Percentiles rank a stretch among this genome's conserved stretches.
Evolutionary conservation across 179 eudicot genomes (phyloP).

Genomic region (Heliamphora pulchella): DNA sequence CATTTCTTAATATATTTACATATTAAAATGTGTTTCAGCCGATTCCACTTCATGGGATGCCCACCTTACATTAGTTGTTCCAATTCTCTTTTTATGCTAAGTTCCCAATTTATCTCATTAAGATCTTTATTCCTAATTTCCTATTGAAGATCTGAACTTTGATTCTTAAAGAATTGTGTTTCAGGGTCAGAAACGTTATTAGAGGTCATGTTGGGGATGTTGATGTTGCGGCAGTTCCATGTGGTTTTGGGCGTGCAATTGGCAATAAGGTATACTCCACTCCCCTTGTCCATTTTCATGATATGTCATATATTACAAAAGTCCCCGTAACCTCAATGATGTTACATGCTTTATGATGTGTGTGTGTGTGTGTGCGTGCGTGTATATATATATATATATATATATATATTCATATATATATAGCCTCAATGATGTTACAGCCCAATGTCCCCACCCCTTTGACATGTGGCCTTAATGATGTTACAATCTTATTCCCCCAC

Average conservation of each 20-base stretch:
- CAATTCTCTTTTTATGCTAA: background rate
- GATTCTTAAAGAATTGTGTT: slow-evolving; percentile 18
- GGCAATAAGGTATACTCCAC: slow-evolving; percentile 71
- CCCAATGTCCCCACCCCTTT: no score
- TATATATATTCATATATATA: no score
- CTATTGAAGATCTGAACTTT: slow-evolving; percentile 8
- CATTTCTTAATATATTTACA: background rate
- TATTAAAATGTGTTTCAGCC: background rate
- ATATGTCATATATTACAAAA: background rate
- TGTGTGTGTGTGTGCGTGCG: no score
- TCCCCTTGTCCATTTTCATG: slow-evolving; percentile 13
- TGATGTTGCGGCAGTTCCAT: slow-evolving; percentile 98
- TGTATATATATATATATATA: no score
- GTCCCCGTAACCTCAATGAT: background rate
- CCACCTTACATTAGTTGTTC: background rate
- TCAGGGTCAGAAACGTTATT: slow-evolving; percentile 75
- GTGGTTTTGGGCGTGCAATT: slow-evolving; percentile 96
- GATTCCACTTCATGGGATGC: slow-evolving; percentile 5
- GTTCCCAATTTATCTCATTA: background rate
- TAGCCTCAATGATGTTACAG: no score
- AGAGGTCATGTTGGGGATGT: slow-evolving; percentile 74
- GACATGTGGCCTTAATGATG: no score
- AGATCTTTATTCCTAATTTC: background rate
- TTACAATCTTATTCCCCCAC: no score
- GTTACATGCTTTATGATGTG: background rate